Base-by-base conservation (phyloP, 768 basidiomycete species). In the Leccinum disarticulatum region DNA sequence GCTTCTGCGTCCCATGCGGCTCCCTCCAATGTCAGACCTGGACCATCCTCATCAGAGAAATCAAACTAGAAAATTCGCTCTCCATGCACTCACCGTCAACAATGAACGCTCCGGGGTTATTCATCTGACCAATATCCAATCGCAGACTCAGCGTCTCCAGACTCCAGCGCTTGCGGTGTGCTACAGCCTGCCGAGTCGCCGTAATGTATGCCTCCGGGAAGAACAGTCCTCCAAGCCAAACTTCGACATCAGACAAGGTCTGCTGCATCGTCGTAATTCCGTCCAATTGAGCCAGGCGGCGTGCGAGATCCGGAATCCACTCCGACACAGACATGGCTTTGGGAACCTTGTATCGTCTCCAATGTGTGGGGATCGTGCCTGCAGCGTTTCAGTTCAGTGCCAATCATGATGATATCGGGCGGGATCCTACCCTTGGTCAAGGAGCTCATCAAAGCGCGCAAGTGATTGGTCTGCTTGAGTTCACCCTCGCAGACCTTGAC, bases 171-270 rank as follows among this genome's bases (percentile, higher is more conserved):
- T 90, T 93, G 57, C 87, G 81, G 71, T 98, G 95, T 2, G 96
- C 97, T 5, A 95, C 91, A n/a, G 92, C 87, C 74, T 99, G 96
- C 54, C 96, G 83, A 2, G 94, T 95, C 2, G 96, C 96, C 1
- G 96, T 98, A 67, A 98, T 83, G 71, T 94, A 98, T 3, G 95
- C 95, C 69, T 95, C 93, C 1, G 96, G 97, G 83, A 91, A 95
- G 82, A 98, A 98, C 58, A 99, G 74, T 0, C 93, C 91, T 25
- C 96, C 95, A 14, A 98, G 84, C 91, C 93, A 93, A 49, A 97
- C 90, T 73, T 92, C 86, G 51, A 90, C 77, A 65, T 90, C 80
- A 63, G 77, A 81, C 62, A 88, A 74, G 67, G 80, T 86, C 62
- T 88, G 86, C 14, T 75, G 71, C 74, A 76, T 71, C n/a, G 63